These are phyloP conservation scores for Byssoonygena ceratinophila DNA, from an alignment of 2,329 filamentous ascomycete genomes.

Conservation along the genomic window DNA sequence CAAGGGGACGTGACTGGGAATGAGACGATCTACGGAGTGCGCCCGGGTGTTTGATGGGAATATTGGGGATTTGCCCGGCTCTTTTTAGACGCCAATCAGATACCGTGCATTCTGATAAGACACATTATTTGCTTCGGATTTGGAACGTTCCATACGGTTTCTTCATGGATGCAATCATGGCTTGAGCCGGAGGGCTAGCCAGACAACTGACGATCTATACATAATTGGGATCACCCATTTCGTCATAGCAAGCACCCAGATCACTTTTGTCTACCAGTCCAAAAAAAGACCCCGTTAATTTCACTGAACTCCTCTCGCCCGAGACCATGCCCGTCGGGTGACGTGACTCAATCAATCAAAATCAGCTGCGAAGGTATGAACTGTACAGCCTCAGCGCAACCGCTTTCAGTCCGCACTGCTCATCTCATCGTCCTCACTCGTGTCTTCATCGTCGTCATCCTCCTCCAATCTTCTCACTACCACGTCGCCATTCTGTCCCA, in stretches of 20 bases:
- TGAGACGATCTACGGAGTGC: background rate
- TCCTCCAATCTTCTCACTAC: slow-evolving; percentile 32
- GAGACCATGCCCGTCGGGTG: background rate
- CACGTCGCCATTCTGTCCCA: slow-evolving; percentile 33
- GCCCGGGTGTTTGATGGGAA: background rate
- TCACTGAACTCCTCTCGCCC: background rate
- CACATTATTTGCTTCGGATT: background rate
- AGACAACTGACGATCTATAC: background rate
- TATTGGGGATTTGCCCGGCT: background rate
- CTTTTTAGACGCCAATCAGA: background rate
- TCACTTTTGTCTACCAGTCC: background rate
- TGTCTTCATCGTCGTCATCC: slow-evolving; percentile 25
- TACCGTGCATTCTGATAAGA: background rate
- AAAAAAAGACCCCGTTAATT: background rate
- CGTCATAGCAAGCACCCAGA: background rate
- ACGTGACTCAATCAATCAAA: background rate
- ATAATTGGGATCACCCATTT: background rate
- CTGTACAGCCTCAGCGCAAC: background rate
- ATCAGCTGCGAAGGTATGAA: background rate
- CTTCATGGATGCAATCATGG: background rate
- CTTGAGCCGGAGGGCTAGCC: background rate
- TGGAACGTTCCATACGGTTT: background rate
- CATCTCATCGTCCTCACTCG: slow-evolving; percentile 28
- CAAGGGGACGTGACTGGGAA: slow-evolving; percentile 13
- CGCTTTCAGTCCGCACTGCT: slow-evolving; percentile 23